Base-by-base conservation (phyloP, 805 yeast species). In the Lipomyces kockii region DNA sequence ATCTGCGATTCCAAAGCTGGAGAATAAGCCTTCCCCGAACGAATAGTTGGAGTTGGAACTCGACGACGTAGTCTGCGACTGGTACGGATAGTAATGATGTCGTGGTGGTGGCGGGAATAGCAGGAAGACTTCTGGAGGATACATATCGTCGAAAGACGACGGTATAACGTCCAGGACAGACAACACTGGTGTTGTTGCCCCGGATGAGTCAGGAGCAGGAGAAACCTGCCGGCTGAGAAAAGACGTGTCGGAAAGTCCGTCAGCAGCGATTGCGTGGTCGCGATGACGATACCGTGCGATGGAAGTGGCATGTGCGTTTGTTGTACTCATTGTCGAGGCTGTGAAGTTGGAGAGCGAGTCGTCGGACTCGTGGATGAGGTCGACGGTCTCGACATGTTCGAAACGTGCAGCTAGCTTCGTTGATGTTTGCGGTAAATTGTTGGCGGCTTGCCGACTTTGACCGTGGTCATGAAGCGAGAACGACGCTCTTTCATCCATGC, bases 311-410 rank as follows among this genome's bases (percentile, higher is more conserved):
- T 52, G 34, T 8, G n/a, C 55, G 17, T 3, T 35, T 43, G 51
- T 51, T 56, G 51, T 32, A 12, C 46, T 35, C 14, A 25, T 53
- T n/a, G 53, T 32, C 58, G 59, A 32, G 29, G 52, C 43, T 17
- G 60, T 43, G 57, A 17, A 5, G 32, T 20, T 46, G 34, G 51
- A 51, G 37, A 29, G 22, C 39, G 49, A 37, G 62, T 49, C 62
- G 56, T 20, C 43, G 11, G 49, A 17, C 2, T 17, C 60, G 52
- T 22, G 58, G 29, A 7, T 8, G 29, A 35, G 25, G 49, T 57
- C 65, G 51, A 66, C 55, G 49, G 65, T 54, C 58, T 66, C 69
- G 61, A 66, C 66, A 58, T 66, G 69, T 59, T 59, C 69, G 37
- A 62, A 62, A 34, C 57, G 63, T 11, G 60, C 58, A 1, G 27